phyloP scores from a whole-genome alignment of 2,329 filamentous ascomycete species.

The Penicillium sp. region DNA sequence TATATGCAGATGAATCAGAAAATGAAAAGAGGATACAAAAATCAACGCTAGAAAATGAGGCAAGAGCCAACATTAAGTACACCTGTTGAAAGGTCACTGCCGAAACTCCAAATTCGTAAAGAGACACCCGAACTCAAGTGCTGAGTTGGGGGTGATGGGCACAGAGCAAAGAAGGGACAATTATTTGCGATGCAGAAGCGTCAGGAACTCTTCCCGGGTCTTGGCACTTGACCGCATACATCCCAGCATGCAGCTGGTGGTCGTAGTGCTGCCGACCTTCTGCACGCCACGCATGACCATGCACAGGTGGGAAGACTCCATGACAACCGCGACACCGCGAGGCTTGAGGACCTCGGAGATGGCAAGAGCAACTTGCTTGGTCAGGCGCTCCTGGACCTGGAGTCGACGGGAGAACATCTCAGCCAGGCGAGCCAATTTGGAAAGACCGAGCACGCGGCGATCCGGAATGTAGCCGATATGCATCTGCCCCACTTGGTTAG shows the following conservation, averaged over 20 bases:
- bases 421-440: constrained; percentile 90
- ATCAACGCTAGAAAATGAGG: constrained; percentile 20
- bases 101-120: constrained; percentile 37
- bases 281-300: constrained; percentile 99
- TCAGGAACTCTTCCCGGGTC: constrained; percentile 93
- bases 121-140: constrained; percentile 25
- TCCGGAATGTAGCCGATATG: constrained; percentile 97
- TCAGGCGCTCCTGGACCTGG: constrained; percentile 94
- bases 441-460: constrained; percentile 87
- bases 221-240: constrained; percentile 91
- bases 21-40: constrained; percentile 17
- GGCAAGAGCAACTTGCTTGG: constrained; percentile 91
- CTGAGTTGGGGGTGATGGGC: constrained; percentile 16
- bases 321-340: constrained; percentile 92
- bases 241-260: constrained; percentile 96
- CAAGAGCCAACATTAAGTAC: constrained; percentile 25
- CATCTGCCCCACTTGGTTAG: constrained; percentile 61
- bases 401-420: constrained; percentile 94
- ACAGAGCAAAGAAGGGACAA: constrained; percentile 9
- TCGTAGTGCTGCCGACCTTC: constrained; percentile 81
- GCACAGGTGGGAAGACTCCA: constrained; percentile 94
- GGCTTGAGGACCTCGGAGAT: constrained; percentile 91
- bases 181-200: constrained; percentile 62
- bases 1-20: constrained; percentile 13
- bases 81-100: constrained; percentile 44